A percentile compares a stretch with the other conserved stretches of the same genome.
Conservation (phyloP, 2,329 filamentous ascomycete genomes). For the Aspergillus fumigatus region DNA sequence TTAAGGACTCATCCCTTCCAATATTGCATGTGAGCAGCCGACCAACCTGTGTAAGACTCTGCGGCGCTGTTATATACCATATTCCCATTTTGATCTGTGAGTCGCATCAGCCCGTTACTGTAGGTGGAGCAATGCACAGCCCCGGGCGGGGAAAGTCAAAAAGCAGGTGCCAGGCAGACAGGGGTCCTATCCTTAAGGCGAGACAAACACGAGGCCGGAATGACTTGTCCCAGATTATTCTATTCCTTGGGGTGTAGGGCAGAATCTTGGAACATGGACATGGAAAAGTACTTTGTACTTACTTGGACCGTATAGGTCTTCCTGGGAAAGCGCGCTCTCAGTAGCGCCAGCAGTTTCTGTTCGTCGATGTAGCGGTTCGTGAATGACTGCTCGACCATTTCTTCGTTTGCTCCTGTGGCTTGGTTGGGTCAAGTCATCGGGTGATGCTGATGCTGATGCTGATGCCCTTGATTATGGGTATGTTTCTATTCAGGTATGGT, state of each 20-base stretch:
- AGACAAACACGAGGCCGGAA: not conserved
- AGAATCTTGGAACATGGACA: too few relatives aligned
- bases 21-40: not conserved
- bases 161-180: not conserved
- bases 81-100: slow-evolving; percentile 1
- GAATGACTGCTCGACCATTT: slow-evolving; percentile 1
- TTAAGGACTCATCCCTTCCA: not conserved
- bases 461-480: not conserved
- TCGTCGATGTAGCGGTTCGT: slow-evolving; percentile 2
- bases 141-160: not conserved
- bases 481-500: not conserved
- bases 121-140: too few relatives aligned
- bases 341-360: not conserved
- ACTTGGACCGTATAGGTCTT: slow-evolving; percentile 1
- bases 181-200: too few relatives aligned
- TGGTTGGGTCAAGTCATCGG: not conserved
- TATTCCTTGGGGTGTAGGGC: too few relatives aligned
- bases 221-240: too few relatives aligned
- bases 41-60: slow-evolving; percentile 3
- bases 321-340: slow-evolving; percentile 1
- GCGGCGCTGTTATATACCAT: not conserved
- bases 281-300: not conserved
- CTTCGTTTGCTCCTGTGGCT: not conserved
- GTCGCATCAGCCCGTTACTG: not conserved
- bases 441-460: not conserved